Base-by-base conservation (phyloP, 108 stramenopile genomes). In the Nitzschia palea region DNA sequence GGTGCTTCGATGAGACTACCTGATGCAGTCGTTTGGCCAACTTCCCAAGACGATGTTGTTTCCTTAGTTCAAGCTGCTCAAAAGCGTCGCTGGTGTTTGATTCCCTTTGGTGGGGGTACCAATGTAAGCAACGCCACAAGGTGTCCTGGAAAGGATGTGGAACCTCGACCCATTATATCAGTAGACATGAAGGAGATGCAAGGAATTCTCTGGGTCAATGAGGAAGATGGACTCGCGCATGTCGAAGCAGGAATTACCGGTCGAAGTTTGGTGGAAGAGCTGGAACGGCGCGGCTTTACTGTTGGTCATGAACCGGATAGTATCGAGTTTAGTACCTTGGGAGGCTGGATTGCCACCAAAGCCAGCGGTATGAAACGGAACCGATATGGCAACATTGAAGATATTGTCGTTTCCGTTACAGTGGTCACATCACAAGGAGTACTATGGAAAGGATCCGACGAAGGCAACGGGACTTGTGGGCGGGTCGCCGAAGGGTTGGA, bases 291-390 rank as follows among this genome's bases (percentile, higher is more conserved):
- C 6, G 97, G 97, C 26, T 88, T 88, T 50, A 97, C 97, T 1
- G 88, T 95, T 68, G 97, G 97, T 3, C 97, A 97, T 72, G 93
- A 96, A 69, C 97, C 97, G 2, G 97, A 97, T 70, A 95, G 94
- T 55, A 80, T 89, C 44, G 97, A 97, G 68, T 97, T 97, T 79
- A 95, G 93, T 58, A 96, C 97, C 22, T 77, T 97, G 14, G 97
- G 97, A 28, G 97, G 97, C 29, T 97, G 97, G 97, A 89, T 97
- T 47, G 97, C 97, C 14, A 97, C 97, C 0, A 93, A 95, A 77
- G 93, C 97, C 14, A 96, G 95, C 54, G 97, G 97, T 17, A 97
- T 97, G 97, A 96, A 95, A 62, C 84, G 91, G 60, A 94, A 90
- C 57, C 87, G 79, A 62, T 97, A 97, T 60, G 97, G 97, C 56